Conservation (phyloP, 2,329 filamentous ascomycete species). For the Pseudovirgaria hyperparasitica region DNA sequence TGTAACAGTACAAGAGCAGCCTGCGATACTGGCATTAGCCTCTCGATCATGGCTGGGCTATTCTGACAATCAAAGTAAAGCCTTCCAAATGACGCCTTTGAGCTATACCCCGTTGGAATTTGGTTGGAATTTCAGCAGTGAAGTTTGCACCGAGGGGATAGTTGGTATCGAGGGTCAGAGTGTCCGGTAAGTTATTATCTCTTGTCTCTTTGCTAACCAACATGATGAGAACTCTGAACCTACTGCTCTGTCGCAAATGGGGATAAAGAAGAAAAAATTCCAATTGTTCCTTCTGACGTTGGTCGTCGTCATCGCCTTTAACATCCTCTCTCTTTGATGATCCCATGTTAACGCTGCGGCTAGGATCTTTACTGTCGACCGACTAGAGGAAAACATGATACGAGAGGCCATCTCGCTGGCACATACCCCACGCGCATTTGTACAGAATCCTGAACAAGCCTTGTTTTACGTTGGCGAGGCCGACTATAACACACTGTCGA, state of each 20-base stretch:
- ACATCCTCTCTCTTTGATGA: constrained; percentile 3
- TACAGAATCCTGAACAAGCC: constrained; percentile 75
- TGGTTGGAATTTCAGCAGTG: constrained; percentile 93
- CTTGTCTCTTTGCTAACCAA: constrained; percentile 6
- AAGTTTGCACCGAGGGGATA: constrained; percentile 86
- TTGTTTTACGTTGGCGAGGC: constrained; percentile 91
- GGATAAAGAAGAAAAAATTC: constrained; percentile 37
- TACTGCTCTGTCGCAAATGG: constrained; percentile 30
- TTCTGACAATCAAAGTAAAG: constrained; percentile 72
- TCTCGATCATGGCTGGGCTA: constrained; percentile 96
- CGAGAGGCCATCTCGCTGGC: constrained; percentile 76
- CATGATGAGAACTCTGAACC: constrained; percentile 53
- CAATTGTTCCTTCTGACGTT: constrained; percentile 97
- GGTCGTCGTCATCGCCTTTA: constrained; percentile 9
- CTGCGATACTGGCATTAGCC: constrained; percentile 78
- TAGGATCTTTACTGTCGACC: constrained; percentile 83
- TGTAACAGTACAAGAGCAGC: constrained; percentile 75
- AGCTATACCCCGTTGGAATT: constrained; percentile 82
- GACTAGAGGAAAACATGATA: constrained; percentile 71
- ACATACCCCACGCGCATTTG: constrained; percentile 80
- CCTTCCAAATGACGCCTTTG: constrained; percentile 84
- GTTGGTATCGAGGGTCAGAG: constrained; percentile 87
- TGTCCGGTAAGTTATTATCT: constrained; percentile 51
- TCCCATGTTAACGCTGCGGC: constrained; percentile 5
- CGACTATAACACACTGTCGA: constrained; percentile 81